Evolutionary conservation across 2,329 filamentous ascomycete species (phyloP).

Genomic region (Cladosporium sp.): DNA sequence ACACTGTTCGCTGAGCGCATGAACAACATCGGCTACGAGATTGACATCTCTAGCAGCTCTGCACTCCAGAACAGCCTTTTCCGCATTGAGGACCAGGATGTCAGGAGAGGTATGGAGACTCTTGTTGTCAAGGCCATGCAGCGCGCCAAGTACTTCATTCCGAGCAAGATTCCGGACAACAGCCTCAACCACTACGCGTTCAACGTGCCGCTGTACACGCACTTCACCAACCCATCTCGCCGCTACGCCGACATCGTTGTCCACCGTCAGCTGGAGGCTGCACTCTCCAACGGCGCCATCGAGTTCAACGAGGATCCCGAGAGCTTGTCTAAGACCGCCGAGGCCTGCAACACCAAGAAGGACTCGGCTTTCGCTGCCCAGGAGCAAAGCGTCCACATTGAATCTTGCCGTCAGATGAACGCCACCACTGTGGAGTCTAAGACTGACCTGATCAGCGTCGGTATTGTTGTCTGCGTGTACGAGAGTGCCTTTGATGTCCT

Average conservation of each 20-base stretch:
- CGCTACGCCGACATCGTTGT: conserved; percentile 95
- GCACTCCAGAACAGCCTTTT: conserved; percentile 92
- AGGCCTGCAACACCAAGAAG: conserved; percentile 98
- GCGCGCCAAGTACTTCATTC: conserved; percentile 91
- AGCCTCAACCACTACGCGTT: conserved; percentile 86
- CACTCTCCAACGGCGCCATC: conserved; percentile 75
- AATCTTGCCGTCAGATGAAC: conserved; percentile 95
- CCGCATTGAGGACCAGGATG: conserved; percentile 81
- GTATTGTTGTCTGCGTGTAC: conserved; percentile 95
- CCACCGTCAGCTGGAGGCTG: conserved; percentile 87
- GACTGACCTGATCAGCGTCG: conserved; percentile 90
- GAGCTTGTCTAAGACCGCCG: conserved; percentile 83
- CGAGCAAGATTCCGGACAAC: conserved; percentile 74
- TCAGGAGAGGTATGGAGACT: conserved; percentile 98
- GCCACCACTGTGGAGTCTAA: conserved; percentile 82
- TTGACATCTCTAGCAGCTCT: conserved; percentile 87
- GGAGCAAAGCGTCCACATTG: conserved; percentile 98
- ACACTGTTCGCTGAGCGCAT: conserved; percentile 91
- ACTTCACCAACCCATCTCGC: conserved; percentile 93
- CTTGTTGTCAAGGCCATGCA: conserved; percentile 93
- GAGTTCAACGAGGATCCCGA: conserved; percentile 91
- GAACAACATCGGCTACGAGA: conserved; percentile 84
- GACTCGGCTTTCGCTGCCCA: conserved; percentile 96
- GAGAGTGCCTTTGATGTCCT: conserved; percentile 98
- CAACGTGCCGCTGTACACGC: conserved; percentile 91